Evolutionary conservation across 495 filamentous ascomycete species (phyloP), one percentile per base, ranked within the genome.

Genomic region (Hamigera avellanea): DNA sequence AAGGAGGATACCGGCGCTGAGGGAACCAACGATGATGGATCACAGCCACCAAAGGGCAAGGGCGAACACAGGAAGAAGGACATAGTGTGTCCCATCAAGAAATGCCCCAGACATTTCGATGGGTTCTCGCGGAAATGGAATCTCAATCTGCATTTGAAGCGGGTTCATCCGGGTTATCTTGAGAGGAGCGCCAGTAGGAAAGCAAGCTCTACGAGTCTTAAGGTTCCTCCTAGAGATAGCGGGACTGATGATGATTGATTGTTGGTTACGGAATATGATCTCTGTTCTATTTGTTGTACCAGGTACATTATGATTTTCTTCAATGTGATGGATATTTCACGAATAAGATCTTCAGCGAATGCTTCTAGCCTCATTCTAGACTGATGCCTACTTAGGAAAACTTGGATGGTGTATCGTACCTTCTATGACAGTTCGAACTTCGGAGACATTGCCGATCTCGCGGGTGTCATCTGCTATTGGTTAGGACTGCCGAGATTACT

Each of bases 91-190:
- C 62, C 59, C 0, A 17, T 64, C 7, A 42, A 21, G 25, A 35
- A 10, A 0, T 66, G 62, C 36, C 19, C 16, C 9, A 53, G 58
- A 31, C 54, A 61, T 37, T 30, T 15, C 6, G 38, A 59, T 19
- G 57, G 57, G 0, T 66, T 66, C 30, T 54, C 60, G 2, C 56
- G 62, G 10, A 39, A 19, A 12, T 64, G 60, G 60, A 64, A 66
- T 47, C 48, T 66, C 17, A 64, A 57, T 33, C 45, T 52, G 14
- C 62, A 66, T 42, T 36, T 66, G 39, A 52, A 55, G 26, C 43
- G 46, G 2, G 44, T 53, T 27, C 61, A 65, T 44, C 54, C 52
- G 6, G 30, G 37, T 1, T 50, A 56, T 38, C 36, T 19, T 19
- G 32, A 26, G 0, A 27, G 21, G 21, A 23, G n/a, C n/a, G n/a